These are phyloP conservation scores for Bipolaris oryzae DNA, from an alignment of 2,329 filamentous ascomycete species.

Conservation along the genomic window DNA sequence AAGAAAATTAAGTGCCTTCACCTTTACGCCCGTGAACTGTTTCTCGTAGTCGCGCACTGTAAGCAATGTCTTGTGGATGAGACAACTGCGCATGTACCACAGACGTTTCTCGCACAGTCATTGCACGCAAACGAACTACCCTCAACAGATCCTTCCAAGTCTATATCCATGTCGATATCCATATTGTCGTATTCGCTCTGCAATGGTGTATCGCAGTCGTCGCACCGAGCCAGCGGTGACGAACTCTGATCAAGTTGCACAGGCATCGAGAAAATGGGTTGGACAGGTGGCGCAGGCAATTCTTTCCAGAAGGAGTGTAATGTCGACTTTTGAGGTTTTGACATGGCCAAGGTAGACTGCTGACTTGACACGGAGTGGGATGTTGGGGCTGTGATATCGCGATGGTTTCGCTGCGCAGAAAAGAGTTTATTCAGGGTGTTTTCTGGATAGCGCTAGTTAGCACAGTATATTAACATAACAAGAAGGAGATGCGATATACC, in stretches of 20 bases:
- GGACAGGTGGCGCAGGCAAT: constrained; percentile 44
- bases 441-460: constrained; percentile 38
- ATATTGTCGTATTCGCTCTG: constrained; percentile 38
- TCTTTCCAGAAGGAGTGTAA: constrained; percentile 56
- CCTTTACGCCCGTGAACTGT: constrained; percentile 24
- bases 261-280: constrained; percentile 24
- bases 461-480: background rate
- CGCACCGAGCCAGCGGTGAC: constrained; percentile 42
- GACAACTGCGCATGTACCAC: constrained; percentile 51
- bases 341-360: constrained; percentile 8
- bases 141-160: constrained; percentile 29
- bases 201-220: constrained; percentile 53
- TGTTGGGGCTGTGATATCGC: constrained; percentile 36
- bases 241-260: constrained; percentile 12
- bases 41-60: constrained; percentile 44
- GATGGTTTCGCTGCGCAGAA: constrained; percentile 49
- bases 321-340: constrained; percentile 51
- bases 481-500: constrained; percentile 45
- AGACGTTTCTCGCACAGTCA: constrained; percentile 50
- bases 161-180: constrained; percentile 50
- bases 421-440: constrained; percentile 55
- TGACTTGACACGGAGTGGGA: constrained; percentile 28
- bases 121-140: constrained; percentile 45
- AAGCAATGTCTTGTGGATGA: constrained; percentile 49
- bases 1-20: background rate